Evolutionary conservation across 805 yeast species (phyloP), one percentile per base, ranked within the genome.

Genomic region (Candida peoriensis): DNA sequence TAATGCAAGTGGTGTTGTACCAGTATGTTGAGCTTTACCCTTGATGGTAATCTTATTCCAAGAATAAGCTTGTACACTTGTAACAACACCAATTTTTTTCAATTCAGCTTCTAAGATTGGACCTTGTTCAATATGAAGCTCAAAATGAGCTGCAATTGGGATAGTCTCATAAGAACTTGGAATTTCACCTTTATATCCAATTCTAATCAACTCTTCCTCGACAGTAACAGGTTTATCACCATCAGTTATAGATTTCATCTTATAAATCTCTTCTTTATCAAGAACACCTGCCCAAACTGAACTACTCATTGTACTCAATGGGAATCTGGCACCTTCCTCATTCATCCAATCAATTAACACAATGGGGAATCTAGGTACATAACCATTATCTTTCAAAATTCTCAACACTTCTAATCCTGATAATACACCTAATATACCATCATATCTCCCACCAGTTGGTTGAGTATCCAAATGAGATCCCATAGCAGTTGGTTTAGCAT

Each of bases 381-480:
- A 69, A 28, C 66, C 61, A 52, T 76, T 74, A 13, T 75, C 84
- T 39, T 76, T 72, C 50, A 81, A 58, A 4, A 86, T 78, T 41
- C 85, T 62, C 45, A 81, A 56, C 5, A 81, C 77, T 55, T 81
- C 86, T 30, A 81, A 58, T 1, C 85, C 87, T 8, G 80, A 58
- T 29, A 79, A 59, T 5, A 81, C 87, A 14, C 89, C 89, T 24
- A 68, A 64, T 25, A 81, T 74, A 30, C 88, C 89, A 49, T 81
- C 89, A 47, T 80, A 81, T 40, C 85, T 64, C 9, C 89, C 88
- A 25, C 88, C 89, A 7, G 80, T 76, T 20, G 88, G 88, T 57
- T 81, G 88, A 1, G 89, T 81, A 47, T 81, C 89, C 38, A 81
- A 58, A 55, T 81, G 88, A 0, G 86, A 78, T 0, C 88, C 88